Evolutionary conservation across 1,284 basidiomycete species (phyloP), one percentile per base, ranked within the genome.

Genomic region (Thecaphora thlaspeos): DNA sequence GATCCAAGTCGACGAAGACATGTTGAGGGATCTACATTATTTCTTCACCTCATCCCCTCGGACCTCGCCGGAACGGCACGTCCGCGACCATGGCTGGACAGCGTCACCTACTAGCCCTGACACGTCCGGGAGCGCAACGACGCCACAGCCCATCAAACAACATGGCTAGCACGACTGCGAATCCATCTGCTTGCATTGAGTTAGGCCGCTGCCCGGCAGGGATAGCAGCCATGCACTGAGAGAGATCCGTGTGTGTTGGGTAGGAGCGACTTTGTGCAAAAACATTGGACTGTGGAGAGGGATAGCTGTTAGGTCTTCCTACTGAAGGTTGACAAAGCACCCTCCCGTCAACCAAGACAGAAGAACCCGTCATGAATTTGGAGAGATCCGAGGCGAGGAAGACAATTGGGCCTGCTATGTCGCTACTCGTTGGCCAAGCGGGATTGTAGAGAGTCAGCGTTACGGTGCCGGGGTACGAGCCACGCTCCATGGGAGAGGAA

Each of bases 311-410:
- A 24, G 12, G 34, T 10, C 28, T 9, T 18, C 24, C 24, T 41
- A 89, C 74, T 89, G 88, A 48, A 90, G 81, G 61, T 88, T 88
- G 32, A 89, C 88, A 61, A 89, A 88, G 26, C 87, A 80, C 0
- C 88, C 88, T 7, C 88, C n/a, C 88, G 71, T 90, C 88, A 0
- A 88, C 88, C 3, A 90, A 79, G 15, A 90, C 78, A 18, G 84
- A 84, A 43, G 85, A 82, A 14, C 86, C 87, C 1, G 86, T 88
- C 45, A 71, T 83, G 75, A 89, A 90, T 66, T 83, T 84, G 2
- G 87, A 86, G 61, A 89, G 80, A 66, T 89, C 87, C 65, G 84
- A 86, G 0, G 86, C 86, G 39, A 90, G 81, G 78, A 90, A 90
- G 3, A 88, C 83, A 9, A 86, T 86, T 0, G 88, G 88, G 0